Conservation (phyloP, 139 green algal species). For the Asterochloris sp. region DNA sequence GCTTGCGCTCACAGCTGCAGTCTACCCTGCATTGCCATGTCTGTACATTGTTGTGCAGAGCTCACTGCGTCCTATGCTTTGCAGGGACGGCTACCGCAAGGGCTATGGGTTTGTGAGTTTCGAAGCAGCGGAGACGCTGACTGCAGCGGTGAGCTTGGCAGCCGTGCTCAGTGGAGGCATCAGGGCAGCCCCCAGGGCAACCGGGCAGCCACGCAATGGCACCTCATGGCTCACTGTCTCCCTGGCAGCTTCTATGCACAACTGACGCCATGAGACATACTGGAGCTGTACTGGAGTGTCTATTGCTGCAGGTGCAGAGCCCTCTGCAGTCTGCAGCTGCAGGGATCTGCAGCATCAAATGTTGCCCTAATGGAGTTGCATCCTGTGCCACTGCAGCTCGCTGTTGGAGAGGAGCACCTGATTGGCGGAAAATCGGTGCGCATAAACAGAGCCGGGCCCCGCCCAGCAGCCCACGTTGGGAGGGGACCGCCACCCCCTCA, state of each 20-base stretch:
- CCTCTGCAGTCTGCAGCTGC: no score
- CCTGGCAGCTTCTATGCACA: no score
- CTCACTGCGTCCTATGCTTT: not conserved
- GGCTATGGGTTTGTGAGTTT: slow-evolving; percentile 22
- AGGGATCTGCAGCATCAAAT: no score
- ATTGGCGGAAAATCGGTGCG: slow-evolving; percentile 17
- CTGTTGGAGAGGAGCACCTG: slow-evolving; percentile 12
- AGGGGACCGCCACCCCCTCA: no score
- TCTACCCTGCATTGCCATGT: not conserved
- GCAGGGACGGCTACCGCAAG: slow-evolving; percentile 18
- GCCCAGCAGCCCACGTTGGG: slow-evolving; percentile 2
- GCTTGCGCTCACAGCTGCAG: no score
- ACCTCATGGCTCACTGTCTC: no score
- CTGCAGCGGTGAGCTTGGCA: slow-evolving; percentile 13
- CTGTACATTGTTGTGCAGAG: not conserved
- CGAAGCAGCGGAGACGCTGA: slow-evolving; percentile 9
- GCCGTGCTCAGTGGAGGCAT: not conserved
- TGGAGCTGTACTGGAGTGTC: no score
- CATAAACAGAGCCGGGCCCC: slow-evolving; percentile 10
- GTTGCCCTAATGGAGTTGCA: not conserved
- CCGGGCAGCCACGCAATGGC: no score
- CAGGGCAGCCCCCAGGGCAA: no score
- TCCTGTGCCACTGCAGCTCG: not conserved
- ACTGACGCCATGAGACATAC: no score
- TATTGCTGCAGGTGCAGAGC: no score